Evolutionary conservation across 208 protist species (phyloP).

Genomic region (Leishmania turanica): DNA sequence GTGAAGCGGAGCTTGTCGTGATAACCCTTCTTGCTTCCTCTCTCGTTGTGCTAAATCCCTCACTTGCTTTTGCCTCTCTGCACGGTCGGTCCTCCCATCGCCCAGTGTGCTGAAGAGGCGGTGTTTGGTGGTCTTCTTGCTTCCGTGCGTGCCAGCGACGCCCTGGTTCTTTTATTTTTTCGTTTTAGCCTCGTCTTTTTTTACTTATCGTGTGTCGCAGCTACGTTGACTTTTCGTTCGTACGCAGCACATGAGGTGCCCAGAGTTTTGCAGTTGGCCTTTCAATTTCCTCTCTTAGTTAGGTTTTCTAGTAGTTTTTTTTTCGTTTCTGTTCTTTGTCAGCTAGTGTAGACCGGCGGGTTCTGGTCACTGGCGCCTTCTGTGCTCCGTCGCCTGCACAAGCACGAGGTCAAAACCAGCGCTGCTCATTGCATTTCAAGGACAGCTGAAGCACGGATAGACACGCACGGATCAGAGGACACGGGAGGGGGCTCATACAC

Average conservation of each 20-base stretch:
- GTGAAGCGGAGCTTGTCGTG: background rate
- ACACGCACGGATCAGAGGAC: too few relatives aligned
- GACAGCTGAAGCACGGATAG: background rate
- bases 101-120: background rate
- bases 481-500: background rate
- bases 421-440: background rate
- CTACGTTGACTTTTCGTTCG: conserved; percentile 10
- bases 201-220: background rate
- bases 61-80: background rate
- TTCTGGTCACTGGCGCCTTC: background rate
- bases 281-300: conserved; percentile 8
- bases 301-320: background rate
- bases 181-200: background rate
- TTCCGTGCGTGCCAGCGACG: too few relatives aligned
- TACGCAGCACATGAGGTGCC: too few relatives aligned
- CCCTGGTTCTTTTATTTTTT: background rate
- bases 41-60: background rate
- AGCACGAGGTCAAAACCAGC: background rate
- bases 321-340: background rate
- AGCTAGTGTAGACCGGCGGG: background rate
- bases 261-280: too few relatives aligned
- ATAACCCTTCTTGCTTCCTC: background rate
- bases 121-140: background rate
- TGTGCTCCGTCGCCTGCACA: background rate
- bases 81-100: background rate